phyloP scores from a whole-genome alignment of 129 eudicot species.

The Scalesia atractyloides region DNA sequence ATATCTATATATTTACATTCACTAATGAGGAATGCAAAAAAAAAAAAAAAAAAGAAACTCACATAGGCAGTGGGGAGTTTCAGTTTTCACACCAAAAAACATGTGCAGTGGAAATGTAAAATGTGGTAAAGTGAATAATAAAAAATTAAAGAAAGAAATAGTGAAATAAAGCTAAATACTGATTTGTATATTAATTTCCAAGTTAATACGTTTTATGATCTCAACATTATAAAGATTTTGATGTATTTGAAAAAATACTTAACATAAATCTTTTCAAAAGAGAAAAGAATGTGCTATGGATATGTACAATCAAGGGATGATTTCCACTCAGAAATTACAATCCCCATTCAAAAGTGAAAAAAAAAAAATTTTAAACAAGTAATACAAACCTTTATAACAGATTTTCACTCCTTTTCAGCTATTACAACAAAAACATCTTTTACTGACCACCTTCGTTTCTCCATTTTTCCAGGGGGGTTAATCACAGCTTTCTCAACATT shows the following conservation, averaged over 20 bases:
- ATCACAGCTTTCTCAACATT: conserved; percentile 70
- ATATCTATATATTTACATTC: too few species aligned
- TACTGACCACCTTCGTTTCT: conserved; percentile 60
- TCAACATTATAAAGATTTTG: neutral
- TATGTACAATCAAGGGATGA: conserved; percentile 10
- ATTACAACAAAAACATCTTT: conserved; percentile 79
- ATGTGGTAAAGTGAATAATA: too few species aligned
- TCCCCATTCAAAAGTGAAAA: neutral
- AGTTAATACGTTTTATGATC: too few species aligned
- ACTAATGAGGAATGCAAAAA: too few species aligned
- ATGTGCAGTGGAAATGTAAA: too few species aligned
- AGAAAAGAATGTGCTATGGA: neutral
- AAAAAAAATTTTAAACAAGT: neutral
- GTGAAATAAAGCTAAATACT: too few species aligned
- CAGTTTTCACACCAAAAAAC: too few species aligned
- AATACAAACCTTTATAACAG: neutral
- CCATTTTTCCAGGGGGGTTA: conserved; percentile 63
- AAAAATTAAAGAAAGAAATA: too few species aligned
- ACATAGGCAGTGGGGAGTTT: too few species aligned
- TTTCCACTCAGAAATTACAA: neutral
- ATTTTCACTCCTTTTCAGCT: conserved; percentile 75
- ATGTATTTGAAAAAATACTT: neutral
- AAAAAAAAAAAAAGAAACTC: too few species aligned
- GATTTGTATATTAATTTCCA: too few species aligned
- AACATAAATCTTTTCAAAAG: neutral